Evolutionary conservation across 139 green algal species (phyloP).

Genomic region (Raphidocelis subcapitata): DNA sequence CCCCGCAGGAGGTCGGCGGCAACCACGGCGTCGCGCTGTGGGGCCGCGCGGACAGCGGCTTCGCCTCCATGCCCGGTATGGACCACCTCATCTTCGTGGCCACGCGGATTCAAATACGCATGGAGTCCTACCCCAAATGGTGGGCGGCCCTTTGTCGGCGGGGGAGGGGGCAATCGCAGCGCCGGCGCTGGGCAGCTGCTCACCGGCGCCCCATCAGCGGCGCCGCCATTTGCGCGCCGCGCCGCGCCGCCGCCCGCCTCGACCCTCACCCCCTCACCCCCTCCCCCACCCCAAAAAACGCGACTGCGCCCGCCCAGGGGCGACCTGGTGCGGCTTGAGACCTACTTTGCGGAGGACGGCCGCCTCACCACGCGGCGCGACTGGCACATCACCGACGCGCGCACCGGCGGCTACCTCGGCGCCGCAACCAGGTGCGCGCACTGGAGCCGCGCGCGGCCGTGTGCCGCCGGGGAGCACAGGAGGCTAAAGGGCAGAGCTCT

Average conservation of each 20-base stretch:
- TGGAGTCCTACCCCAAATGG: slow-evolving; percentile 91
- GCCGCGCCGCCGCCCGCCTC: too few relatives aligned
- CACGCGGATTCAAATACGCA: slow-evolving; percentile 88
- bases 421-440: slow-evolving; percentile 68
- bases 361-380: slow-evolving; percentile 78
- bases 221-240: too few relatives aligned
- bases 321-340: slow-evolving; percentile 65
- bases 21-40: slow-evolving; percentile 90
- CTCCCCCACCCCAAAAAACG: too few relatives aligned
- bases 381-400: slow-evolving; percentile 68
- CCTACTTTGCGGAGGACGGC: slow-evolving; percentile 86
- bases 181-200: too few relatives aligned
- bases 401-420: slow-evolving; percentile 65
- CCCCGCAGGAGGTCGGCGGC: slow-evolving; percentile 72
- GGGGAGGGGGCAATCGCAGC: too few relatives aligned
- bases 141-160: too few relatives aligned
- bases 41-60: slow-evolving; percentile 79
- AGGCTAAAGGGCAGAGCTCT: too few relatives aligned
- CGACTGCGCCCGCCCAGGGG: slow-evolving; percentile 28
- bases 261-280: too few relatives aligned
- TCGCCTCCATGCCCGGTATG: slow-evolving; percentile 76
- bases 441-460: too few relatives aligned
- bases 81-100: slow-evolving; percentile 86
- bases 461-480: too few relatives aligned
- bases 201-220: too few relatives aligned